Base-by-base conservation (phyloP, 352 stramenopile species). In the Globisporangium perplexum region DNA sequence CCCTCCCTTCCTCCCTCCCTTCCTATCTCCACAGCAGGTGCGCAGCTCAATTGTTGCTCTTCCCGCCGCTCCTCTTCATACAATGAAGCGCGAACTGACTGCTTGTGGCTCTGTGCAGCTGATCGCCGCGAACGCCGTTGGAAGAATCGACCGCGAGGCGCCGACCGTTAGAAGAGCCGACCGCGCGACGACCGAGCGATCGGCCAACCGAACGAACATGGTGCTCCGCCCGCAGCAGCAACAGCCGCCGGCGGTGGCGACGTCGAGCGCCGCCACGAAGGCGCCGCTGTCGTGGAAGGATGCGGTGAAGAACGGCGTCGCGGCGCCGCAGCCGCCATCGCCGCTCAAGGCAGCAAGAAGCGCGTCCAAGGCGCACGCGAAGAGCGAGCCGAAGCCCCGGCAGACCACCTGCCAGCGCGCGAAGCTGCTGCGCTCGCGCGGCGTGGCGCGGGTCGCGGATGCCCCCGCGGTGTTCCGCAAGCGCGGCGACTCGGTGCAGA, bases 251-350 rank as follows among this genome's bases (percentile, higher is more conserved):
- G 12, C 10, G 17, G 36, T 1, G 30, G 12, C 11, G 12, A 24
- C 17, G 12, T 18, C 24, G 3, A 47, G 26, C 35, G 53, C 14
- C 14, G 38, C 46, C 3, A 39, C 17, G 53, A 62, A 39, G 41
- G 24, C 61, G 24, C 63, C 66, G 20, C 39, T 74, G 11, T 74
- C 66, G n/a, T 74, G 66, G 66, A 74, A 69, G 60, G 66, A 74
- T 28, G 66, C 66, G 0, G 66, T 74, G 20, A 58, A 74, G 30
- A 66, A 58, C 23, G 52, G 66, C 23, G 60, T 63, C 10, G 52
- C 63, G 0, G 28, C 28, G 24, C 33, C 56, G 17, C 60, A 59
- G 28, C 60, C 47, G 23, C 57, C 55, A n/a, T 48, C 50, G 12
- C 44, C 20, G 17, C 49, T 26, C 10, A 53, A 47, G 23, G 30